Evolutionary conservation across 2,329 filamentous ascomycete species (phyloP).

Genomic region (Elsinoe batatas): DNA sequence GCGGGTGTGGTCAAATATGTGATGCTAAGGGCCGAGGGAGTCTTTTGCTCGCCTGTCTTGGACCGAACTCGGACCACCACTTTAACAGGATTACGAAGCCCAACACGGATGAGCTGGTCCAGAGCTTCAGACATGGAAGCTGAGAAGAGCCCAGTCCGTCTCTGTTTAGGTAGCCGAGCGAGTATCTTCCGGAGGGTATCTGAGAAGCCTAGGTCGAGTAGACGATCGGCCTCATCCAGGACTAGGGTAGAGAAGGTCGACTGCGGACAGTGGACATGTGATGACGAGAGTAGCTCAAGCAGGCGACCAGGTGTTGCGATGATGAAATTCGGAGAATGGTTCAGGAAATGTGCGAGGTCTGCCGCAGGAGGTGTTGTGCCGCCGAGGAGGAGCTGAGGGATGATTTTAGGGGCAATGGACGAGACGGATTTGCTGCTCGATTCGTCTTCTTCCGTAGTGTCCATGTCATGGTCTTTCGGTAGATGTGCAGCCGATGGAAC

Average conservation of each 20-base stretch:
- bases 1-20: constrained; percentile 68
- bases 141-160: constrained; percentile 86
- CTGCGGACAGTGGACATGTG: constrained; percentile 77
- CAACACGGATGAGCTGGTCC: constrained; percentile 82
- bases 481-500: constrained; percentile 61
- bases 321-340: constrained; percentile 75
- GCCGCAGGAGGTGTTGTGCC: constrained; percentile 72
- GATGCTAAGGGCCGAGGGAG: constrained; percentile 88
- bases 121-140: constrained; percentile 95
- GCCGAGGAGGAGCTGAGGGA: constrained; percentile 82
- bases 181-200: constrained; percentile 81
- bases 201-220: constrained; percentile 91
- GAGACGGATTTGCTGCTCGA: constrained; percentile 32
- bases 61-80: constrained; percentile 88
- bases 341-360: constrained; percentile 76
- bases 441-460: constrained; percentile 28
- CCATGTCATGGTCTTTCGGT: constrained; percentile 40
- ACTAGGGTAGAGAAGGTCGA: constrained; percentile 87
- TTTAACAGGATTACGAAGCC: constrained; percentile 86
- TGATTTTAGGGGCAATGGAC: constrained; percentile 46
- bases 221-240: constrained; percentile 84
- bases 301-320: constrained; percentile 86
- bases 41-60: constrained; percentile 68
- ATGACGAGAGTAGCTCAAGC: constrained; percentile 75
- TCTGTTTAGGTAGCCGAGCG: constrained; percentile 76